Conservation (phyloP, 164 flowering plant genomes). For the Aristolochia contorta region DNA sequence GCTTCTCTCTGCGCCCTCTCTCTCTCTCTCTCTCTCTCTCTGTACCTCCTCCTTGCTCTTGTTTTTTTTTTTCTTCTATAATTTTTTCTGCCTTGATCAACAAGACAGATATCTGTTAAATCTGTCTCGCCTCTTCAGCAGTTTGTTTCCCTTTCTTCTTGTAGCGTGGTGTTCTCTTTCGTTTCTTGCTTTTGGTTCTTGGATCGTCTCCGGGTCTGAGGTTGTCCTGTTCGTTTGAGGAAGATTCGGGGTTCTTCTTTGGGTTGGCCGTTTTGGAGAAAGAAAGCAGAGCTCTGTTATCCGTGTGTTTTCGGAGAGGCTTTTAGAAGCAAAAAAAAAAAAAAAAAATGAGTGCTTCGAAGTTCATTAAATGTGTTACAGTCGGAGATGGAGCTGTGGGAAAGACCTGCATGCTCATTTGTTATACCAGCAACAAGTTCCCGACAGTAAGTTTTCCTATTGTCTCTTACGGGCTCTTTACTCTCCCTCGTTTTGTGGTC, state of each 20-base stretch:
- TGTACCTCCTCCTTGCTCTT: not conserved
- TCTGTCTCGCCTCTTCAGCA: not conserved
- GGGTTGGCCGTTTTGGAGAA: not conserved
- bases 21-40: constrained; percentile 8
- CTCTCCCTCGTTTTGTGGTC: no score
- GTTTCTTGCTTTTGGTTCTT: constrained; percentile 3
- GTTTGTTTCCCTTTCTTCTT: constrained; percentile 9
- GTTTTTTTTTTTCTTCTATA: not conserved
- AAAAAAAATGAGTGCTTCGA: constrained; percentile 75
- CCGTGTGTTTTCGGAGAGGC: no score
- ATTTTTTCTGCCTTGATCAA: constrained; percentile 1
- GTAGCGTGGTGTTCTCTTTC: constrained; percentile 2
- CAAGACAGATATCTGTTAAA: not conserved
- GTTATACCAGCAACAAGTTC: constrained; percentile 96
- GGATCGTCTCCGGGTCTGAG: not conserved
- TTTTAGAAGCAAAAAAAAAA: no score
- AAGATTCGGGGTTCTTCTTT: not conserved
- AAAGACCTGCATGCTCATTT: constrained; percentile 94
- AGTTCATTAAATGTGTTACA: constrained; percentile 96
- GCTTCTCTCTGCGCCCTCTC: not conserved
- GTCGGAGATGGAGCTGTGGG: constrained; percentile 99
- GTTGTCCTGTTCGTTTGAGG: not conserved
- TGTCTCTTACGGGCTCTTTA: not conserved
- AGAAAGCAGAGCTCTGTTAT: no score
- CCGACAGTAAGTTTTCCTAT: constrained; percentile 56